Evolutionary conservation across 1,284 basidiomycete species (phyloP).

Genomic region (Microbotryomycetes sp.): DNA sequence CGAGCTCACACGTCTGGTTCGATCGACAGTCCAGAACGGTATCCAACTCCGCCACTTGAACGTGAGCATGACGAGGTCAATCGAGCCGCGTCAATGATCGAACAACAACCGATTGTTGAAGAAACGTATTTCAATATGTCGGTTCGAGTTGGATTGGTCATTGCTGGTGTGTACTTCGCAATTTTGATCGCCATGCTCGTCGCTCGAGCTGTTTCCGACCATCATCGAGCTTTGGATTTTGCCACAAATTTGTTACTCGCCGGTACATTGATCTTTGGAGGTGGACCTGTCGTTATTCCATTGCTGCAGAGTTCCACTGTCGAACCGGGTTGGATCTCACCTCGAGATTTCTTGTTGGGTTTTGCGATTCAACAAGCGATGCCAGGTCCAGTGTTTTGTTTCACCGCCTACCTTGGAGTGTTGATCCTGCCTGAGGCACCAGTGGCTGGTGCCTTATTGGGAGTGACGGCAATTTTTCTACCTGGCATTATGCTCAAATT

Average conservation of each 20-base stretch:
- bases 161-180: slow-evolving; percentile 25
- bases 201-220: slow-evolving; percentile 39
- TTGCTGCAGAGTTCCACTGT: slow-evolving; percentile 55
- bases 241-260: slow-evolving; percentile 49
- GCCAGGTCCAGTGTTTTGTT: slow-evolving; percentile 55
- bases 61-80: neutral
- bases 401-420: slow-evolving; percentile 53
- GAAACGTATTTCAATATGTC: neutral
- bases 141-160: slow-evolving; percentile 18
- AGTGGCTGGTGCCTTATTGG: slow-evolving; percentile 49
- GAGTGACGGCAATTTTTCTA: slow-evolving; percentile 50
- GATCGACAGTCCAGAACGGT: slow-evolving; percentile 1
- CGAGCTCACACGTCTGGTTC: neutral
- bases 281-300: slow-evolving; percentile 57
- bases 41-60: slow-evolving; percentile 14
- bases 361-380: slow-evolving; percentile 50
- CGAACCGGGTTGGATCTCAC: slow-evolving; percentile 47
- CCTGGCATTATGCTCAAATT: slow-evolving; percentile 53
- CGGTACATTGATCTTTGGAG: slow-evolving; percentile 55
- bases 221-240: slow-evolving; percentile 41
- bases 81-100: neutral
- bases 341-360: slow-evolving; percentile 55
- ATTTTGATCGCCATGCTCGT: slow-evolving; percentile 36
- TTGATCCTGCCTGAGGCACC: slow-evolving; percentile 44
- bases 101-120: neutral